Conservation (phyloP, 2,329 filamentous ascomycete genomes). For the Colletotrichum viniferum region DNA sequence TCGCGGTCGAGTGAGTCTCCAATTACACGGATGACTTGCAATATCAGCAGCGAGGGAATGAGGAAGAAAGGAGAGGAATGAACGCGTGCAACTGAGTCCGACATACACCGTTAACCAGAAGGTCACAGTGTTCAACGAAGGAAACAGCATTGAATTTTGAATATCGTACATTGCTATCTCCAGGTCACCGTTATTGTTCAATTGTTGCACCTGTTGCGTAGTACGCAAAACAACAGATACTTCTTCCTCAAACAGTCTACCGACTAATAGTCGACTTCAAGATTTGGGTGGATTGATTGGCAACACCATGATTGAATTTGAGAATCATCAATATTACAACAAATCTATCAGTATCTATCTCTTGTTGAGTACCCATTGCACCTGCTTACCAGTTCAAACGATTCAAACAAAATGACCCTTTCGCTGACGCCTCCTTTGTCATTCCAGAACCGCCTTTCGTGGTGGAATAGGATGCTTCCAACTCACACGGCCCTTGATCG, state of each 20-base stretch:
- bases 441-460: neutral
- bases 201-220: neutral
- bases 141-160: rapidly evolving
- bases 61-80: neutral
- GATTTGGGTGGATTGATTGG: neutral
- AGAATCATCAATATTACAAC: neutral
- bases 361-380: neutral
- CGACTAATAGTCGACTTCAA: neutral
- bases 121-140: neutral
- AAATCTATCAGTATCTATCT: neutral
- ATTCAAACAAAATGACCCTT: neutral
- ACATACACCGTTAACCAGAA: neutral
- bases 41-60: neutral
- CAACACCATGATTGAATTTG: rapidly evolving
- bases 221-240: rapidly evolving
- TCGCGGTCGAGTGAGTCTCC: neutral
- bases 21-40: rapidly evolving
- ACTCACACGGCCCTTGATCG: neutral
- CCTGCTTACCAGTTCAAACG: neutral
- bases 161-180: neutral
- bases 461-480: neutral
- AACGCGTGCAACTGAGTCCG: neutral
- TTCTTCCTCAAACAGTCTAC: rapidly evolving
- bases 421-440: neutral
- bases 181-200: neutral